phyloP scores from a whole-genome alignment of 2,329 filamentous ascomycete species.

The Teratosphaeria nubilosa region DNA sequence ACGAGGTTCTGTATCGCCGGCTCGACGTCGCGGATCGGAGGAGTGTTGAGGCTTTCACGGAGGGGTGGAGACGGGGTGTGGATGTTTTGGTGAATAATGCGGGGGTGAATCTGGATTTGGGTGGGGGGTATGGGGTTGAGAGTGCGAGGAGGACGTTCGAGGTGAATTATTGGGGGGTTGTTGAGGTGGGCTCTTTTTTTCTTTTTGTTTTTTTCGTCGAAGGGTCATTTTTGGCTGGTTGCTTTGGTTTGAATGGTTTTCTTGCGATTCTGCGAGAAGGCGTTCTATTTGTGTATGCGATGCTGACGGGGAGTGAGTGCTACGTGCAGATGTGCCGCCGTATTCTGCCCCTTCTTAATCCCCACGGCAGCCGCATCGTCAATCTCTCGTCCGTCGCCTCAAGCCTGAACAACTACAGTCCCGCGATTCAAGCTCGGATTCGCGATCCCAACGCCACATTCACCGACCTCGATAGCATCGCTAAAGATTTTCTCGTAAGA shows the following conservation, averaged over 20 bases:
- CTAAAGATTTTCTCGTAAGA: slow-evolving; percentile 21
- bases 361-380: slow-evolving; percentile 24
- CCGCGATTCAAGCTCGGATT: slow-evolving; percentile 16
- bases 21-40: slow-evolving; percentile 21
- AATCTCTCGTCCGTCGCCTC: slow-evolving; percentile 27
- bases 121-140: slow-evolving; percentile 16
- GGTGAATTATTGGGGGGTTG: slow-evolving; percentile 27
- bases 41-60: slow-evolving; percentile 20
- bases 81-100: slow-evolving; percentile 31
- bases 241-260: too few relatives aligned
- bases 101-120: slow-evolving; percentile 24
- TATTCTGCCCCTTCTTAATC: slow-evolving; percentile 20
- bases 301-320: background rate
- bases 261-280: background rate
- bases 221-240: background rate
- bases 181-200: slow-evolving; percentile 16
- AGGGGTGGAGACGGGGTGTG: slow-evolving; percentile 15
- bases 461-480: slow-evolving; percentile 21
- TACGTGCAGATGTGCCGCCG: slow-evolving; percentile 20
- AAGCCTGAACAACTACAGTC: slow-evolving; percentile 20
- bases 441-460: slow-evolving; percentile 12
- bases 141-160: slow-evolving; percentile 24
- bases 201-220: background rate
- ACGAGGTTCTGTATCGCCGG: slow-evolving; percentile 19
- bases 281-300: too few relatives aligned